phyloP scores from a whole-genome alignment of 768 basidiomycete genomes.

The Jaapia argillacea region DNA sequence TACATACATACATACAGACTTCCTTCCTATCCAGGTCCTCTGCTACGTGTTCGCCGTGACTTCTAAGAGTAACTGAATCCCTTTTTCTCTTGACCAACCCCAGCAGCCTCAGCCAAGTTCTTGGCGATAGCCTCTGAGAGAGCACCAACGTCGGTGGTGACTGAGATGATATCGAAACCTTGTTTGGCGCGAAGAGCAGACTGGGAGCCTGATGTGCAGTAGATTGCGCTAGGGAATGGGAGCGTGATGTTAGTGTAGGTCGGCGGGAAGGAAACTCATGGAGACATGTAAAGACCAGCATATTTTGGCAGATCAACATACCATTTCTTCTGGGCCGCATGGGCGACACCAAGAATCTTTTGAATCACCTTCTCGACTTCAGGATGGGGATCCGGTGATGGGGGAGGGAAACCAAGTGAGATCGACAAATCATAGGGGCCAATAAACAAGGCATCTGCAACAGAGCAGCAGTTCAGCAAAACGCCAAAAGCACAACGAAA shows the following conservation, averaged over 20 bases:
- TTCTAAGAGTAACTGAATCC: too few species aligned
- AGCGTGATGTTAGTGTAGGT: not conserved
- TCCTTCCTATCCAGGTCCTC: too few species aligned
- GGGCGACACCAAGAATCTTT: conserved; percentile 35
- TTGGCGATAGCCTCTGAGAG: too few species aligned
- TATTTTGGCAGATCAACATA: conserved; percentile 20
- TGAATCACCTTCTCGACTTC: conserved; percentile 54
- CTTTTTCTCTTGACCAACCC: too few species aligned
- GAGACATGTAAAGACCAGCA: too few species aligned
- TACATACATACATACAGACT: too few species aligned
- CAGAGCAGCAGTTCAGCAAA: conserved; percentile 19
- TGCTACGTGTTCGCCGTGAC: too few species aligned
- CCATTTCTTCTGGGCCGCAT: conserved; percentile 57
- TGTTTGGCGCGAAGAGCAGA: conserved; percentile 32
- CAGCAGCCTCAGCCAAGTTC: too few species aligned
- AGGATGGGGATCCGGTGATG: conserved; percentile 55
- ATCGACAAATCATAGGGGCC: conserved; percentile 65
- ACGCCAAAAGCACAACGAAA: conserved; percentile 5
- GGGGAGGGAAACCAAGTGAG: conserved; percentile 46
- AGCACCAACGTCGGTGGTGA: too few species aligned
- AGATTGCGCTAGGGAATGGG: conserved; percentile 33
- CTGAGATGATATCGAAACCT: conserved; percentile 52
- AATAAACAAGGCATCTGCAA: conserved; percentile 45
- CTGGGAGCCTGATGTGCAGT: conserved; percentile 34
- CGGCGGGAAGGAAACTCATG: not conserved